Evolutionary conservation across 441 rosid species (phyloP).

Genomic region (Erysimum pusillum): DNA sequence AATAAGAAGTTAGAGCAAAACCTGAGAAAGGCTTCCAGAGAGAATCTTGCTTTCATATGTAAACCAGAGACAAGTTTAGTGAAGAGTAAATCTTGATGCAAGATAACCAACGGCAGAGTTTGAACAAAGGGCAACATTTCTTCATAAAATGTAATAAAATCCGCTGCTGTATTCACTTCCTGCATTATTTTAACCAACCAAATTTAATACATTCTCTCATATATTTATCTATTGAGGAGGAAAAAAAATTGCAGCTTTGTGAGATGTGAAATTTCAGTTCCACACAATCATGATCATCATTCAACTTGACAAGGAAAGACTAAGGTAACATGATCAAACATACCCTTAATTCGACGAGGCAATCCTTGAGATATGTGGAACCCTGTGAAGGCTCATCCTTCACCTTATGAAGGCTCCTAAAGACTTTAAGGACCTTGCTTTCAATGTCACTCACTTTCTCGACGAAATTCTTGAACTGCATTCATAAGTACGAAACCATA

Average conservation of each 20-base stretch:
- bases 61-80: slow-evolving; percentile 72
- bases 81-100: slow-evolving; percentile 77
- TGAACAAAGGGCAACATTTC: slow-evolving; percentile 79
- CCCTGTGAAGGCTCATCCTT: slow-evolving; percentile 84
- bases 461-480: slow-evolving; percentile 75
- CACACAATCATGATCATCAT: neutral
- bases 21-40: slow-evolving; percentile 91
- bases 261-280: neutral
- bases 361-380: slow-evolving; percentile 76
- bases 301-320: no score
- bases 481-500: slow-evolving; percentile 27
- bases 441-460: slow-evolving; percentile 80
- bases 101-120: slow-evolving; percentile 66
- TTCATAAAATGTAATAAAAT: slow-evolving; percentile 80
- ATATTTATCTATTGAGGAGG: no score
- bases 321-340: slow-evolving; percentile 29
- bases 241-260: neutral
- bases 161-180: slow-evolving; percentile 95
- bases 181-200: slow-evolving; percentile 45
- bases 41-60: slow-evolving; percentile 80
- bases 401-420: slow-evolving; percentile 67
- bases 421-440: slow-evolving; percentile 56
- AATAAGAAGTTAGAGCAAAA: slow-evolving; percentile 33
- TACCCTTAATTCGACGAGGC: slow-evolving; percentile 92
- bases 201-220: neutral